Base-by-base conservation (phyloP, 2,329 filamentous ascomycete genomes). In the Fusarium nanum region DNA sequence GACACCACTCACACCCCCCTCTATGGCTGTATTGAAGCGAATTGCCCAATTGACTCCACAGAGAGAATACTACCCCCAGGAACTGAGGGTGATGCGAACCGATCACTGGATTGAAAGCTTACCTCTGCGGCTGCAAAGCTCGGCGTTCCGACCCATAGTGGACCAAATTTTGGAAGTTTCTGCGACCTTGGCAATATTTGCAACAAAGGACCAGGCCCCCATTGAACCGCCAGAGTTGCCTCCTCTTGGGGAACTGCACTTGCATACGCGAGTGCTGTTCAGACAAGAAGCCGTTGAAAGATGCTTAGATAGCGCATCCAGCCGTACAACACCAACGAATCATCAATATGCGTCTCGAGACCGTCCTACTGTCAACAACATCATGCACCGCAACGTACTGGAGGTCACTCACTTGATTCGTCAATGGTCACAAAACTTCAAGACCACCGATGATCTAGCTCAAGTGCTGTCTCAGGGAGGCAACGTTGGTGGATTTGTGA, bases 51-150 rank as follows among this genome's bases (percentile, higher is more conserved):
- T 86, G 63, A 71, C 73, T 34, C 70, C 78, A n/a, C 49, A 18
- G 11, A 67, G 78, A 22, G 72, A 76, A 1, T 83, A 80, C 53
- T 83, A 83, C 23, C 82, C 82, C 0, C 46, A 56, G 0, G 71
- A 78, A 6, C 67, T 79, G 27, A 77, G 74, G 11, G 70, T 78
- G 0, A 83, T 76, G 73, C 77, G 81, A 30, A 78, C 69, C 2
- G 79, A 79, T 23, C 41, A 32, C 0, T 83, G 80, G 79, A 68
- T 75, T 23, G 37, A 70, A 0, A 13, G 50, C 5, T 32, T 80
- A 3, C 79, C 81, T 0, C 47, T 57, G 0, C 72, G 60, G 1
- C 67, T 80, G 13, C 82, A 83, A 47, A 76, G 76, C 8, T 80
- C 82, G 13, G 75, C 71, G 2, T 81, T 79, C 22, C 69, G 75